phyloP scores from a whole-genome alignment of 768 basidiomycete genomes.

The Lactarius hengduanensis region DNA sequence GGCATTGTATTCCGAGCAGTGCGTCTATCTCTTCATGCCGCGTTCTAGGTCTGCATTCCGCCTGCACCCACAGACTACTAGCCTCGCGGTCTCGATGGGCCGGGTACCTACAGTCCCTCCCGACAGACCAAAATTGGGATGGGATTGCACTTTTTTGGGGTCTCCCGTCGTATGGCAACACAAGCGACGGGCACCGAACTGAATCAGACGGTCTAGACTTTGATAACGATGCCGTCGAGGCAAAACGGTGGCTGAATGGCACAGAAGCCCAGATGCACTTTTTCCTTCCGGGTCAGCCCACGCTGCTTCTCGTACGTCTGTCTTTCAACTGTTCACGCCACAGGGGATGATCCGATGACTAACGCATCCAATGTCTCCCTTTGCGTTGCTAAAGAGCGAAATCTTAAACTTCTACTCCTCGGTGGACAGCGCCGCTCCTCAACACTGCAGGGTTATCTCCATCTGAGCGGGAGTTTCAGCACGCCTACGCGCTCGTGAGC shows the following conservation, averaged over 20 bases:
- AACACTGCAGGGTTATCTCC: slow-evolving; percentile 27
- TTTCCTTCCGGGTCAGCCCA: slow-evolving; percentile 14
- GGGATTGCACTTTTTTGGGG: slow-evolving; percentile 35
- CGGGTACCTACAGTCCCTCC: slow-evolving; percentile 33
- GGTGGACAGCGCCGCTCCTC: slow-evolving; percentile 31
- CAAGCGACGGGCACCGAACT: slow-evolving; percentile 4
- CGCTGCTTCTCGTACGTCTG: slow-evolving; percentile 19
- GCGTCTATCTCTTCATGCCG: slow-evolving; percentile 15
- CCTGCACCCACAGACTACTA: slow-evolving; percentile 22
- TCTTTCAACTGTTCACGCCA: background rate
- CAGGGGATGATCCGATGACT: slow-evolving; percentile 3
- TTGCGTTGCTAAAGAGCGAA: slow-evolving; percentile 11
- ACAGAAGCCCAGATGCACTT: slow-evolving; percentile 25
- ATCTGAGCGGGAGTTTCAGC: slow-evolving; percentile 45
- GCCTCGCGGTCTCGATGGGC: slow-evolving; percentile 31
- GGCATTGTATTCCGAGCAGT: slow-evolving; percentile 32
- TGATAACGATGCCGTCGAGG: slow-evolving; percentile 23
- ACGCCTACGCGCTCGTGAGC: slow-evolving; percentile 66
- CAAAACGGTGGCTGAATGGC: slow-evolving; percentile 23
- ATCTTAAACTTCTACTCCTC: slow-evolving; percentile 22
- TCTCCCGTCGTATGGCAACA: slow-evolving; percentile 3
- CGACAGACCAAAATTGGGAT: slow-evolving; percentile 21
- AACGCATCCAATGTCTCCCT: background rate
- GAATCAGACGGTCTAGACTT: slow-evolving; percentile 8
- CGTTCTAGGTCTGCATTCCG: slow-evolving; percentile 1